Conservation (phyloP, 2,329 filamentous ascomycete genomes). For the Emericellopsis cladophorae region DNA sequence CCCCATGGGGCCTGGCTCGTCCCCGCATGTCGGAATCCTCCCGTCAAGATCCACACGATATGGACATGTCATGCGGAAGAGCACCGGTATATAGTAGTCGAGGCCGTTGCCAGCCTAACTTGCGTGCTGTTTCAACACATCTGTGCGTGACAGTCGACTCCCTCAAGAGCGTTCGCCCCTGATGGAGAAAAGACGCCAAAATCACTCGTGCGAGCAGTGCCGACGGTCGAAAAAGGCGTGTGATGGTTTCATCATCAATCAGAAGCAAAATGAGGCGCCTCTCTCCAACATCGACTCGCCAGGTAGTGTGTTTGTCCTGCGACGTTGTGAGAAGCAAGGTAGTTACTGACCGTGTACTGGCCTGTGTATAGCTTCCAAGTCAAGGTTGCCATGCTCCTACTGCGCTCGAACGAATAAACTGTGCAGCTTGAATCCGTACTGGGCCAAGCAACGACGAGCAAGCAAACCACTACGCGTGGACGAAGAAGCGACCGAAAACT, state of each 20-base stretch:
- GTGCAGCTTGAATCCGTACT: slow-evolving; percentile 8
- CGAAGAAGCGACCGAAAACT: background rate
- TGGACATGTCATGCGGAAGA: too few species aligned
- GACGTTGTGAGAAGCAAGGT: too few species aligned
- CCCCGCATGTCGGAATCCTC: too few species aligned
- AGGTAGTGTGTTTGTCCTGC: background rate
- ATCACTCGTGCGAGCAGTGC: slow-evolving; percentile 12
- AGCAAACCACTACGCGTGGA: background rate
- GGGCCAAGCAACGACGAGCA: background rate
- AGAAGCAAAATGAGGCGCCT: background rate
- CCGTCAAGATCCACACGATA: too few species aligned
- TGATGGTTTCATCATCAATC: slow-evolving; percentile 7
- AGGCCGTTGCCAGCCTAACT: too few species aligned
- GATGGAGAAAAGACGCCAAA: slow-evolving; percentile 7
- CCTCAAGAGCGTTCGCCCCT: background rate
- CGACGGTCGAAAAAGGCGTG: slow-evolving; percentile 12
- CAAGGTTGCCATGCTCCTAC: slow-evolving; percentile 7
- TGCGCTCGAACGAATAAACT: slow-evolving; percentile 9
- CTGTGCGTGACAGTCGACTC: too few species aligned
- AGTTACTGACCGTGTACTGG: too few species aligned
- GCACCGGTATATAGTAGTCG: too few species aligned
- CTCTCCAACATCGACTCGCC: background rate
- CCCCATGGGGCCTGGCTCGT: too few species aligned
- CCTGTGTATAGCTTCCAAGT: background rate
- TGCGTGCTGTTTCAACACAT: too few species aligned